Base-by-base conservation (phyloP, 225 moss, liverwort and hornwort genomes). In the Marchantia polymorpha region DNA sequence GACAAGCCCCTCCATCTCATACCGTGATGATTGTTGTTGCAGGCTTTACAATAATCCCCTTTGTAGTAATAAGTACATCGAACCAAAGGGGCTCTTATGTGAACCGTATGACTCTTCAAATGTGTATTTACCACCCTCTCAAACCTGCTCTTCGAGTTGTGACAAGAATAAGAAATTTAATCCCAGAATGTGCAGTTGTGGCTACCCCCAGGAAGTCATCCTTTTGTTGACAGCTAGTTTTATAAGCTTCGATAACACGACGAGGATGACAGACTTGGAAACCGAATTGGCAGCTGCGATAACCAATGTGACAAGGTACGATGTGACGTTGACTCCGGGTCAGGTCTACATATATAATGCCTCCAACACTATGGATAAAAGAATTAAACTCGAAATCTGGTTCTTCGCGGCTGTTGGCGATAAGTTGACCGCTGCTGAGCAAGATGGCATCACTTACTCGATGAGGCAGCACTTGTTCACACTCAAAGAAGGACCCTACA, bases 11-110 rank as follows among this genome's bases (percentile, higher is more conserved):
- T 69, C 19, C 69, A 2, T 19, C 27, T 64, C 64, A 15, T 26
- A 15, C 17, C 46, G n/a, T 73, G 16, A 26, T 16, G 10, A 11
- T 73, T 68, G 10, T 4, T 76, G 29, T 72, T 29, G 0, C 86
- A 92, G 92, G 67, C 46, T 91, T 60, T 22, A 22, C 0, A 88
- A 88, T 25, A 92, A 89, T 78, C 92, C 89, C 31, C 10, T 83
- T 7, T 92, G 89, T 48, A 50, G 2, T 6, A 3, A 54, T 3
- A 71, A 0, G 65, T 84, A 73, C 64, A 0, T 25, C 3, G 46
- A 1, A 6, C 81, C 81, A 12, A 82, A 0, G 49, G 14, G 48
- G 14, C 22, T 14, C 25, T 4, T 20, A 7, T 76, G 76, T 48
- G 6, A 0, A 0, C 3, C 1, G 27, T 76, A 46, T 63, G 13